Percentiles rank a stretch among this genome's conserved stretches.
Evolutionary conservation across 768 basidiomycete genomes (phyloP).

Genomic region (Boletus coccyginus): DNA sequence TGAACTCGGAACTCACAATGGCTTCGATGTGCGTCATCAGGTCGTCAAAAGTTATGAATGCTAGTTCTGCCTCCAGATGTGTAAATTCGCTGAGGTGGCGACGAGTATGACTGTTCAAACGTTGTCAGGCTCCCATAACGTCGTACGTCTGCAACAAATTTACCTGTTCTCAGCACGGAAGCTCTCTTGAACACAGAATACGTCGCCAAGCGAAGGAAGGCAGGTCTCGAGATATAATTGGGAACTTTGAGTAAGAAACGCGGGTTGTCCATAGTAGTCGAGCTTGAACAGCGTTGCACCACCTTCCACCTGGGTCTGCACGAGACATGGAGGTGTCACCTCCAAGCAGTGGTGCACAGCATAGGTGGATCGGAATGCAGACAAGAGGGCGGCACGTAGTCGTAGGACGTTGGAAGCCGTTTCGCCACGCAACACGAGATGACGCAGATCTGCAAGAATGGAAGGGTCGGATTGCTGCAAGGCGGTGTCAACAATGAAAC

Average conservation of each 20-base stretch:
- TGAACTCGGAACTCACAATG: slow-evolving; percentile 50
- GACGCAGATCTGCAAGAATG: slow-evolving; percentile 88
- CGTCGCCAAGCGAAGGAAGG: slow-evolving; percentile 92
- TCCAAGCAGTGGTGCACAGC: slow-evolving; percentile 68
- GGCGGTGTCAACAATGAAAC: neutral
- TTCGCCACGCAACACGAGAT: slow-evolving; percentile 93
- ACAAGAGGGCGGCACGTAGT: slow-evolving; percentile 78
- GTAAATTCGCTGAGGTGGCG: slow-evolving; percentile 97
- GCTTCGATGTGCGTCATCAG: slow-evolving; percentile 90
- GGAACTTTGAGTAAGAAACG: slow-evolving; percentile 94
- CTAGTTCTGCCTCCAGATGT: slow-evolving; percentile 93
- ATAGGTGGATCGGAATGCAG: slow-evolving; percentile 76
- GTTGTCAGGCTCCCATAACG: neutral
- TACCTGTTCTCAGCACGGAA: slow-evolving; percentile 97
- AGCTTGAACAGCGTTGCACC: slow-evolving; percentile 95
- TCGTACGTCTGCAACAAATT: neutral
- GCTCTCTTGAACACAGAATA: slow-evolving; percentile 96
- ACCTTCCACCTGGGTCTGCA: slow-evolving; percentile 97
- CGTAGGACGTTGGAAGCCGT: slow-evolving; percentile 89
- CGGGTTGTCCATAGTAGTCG: slow-evolving; percentile 91
- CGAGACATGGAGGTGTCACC: slow-evolving; percentile 95
- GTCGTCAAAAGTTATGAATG: slow-evolving; percentile 91
- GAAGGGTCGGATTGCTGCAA: slow-evolving; percentile 78
- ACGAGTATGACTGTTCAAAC: slow-evolving; percentile 65
- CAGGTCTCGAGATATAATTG: slow-evolving; percentile 98